Percentiles rank a stretch among this genome's conserved stretches.
Conservation (phyloP, 306 rosid species). For the Castanopsis chinensis region DNA sequence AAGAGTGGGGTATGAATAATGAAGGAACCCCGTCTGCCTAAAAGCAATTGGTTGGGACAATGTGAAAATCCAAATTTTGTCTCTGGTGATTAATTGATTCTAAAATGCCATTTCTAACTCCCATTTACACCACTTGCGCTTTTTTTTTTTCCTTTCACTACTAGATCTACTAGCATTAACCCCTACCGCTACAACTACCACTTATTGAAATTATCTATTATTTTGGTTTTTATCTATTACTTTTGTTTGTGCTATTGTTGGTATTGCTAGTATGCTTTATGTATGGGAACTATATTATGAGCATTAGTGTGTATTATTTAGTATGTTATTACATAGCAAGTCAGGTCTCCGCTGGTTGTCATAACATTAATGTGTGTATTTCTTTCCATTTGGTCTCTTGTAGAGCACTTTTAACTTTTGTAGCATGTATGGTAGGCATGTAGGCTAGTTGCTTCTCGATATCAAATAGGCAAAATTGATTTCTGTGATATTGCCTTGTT, state of each 20-base stretch:
- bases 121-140: conserved; percentile 44
- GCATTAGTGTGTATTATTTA: neutral
- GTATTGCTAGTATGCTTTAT: neutral
- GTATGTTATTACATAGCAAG: neutral
- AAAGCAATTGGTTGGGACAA: conserved; percentile 67
- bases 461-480: conserved; percentile 8
- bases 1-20: conserved; percentile 82
- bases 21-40: conserved; percentile 71
- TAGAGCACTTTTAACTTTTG: neutral
- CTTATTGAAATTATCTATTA: neutral
- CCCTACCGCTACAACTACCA: conserved; percentile 8
- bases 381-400: neutral
- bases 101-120: conserved; percentile 67
- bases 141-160: conserved; percentile 2
- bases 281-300: neutral
- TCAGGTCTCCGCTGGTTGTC: neutral
- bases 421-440: neutral
- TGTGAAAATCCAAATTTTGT: conserved; percentile 88
- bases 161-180: conserved; percentile 15
- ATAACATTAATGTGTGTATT: neutral
- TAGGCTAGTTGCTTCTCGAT: neutral
- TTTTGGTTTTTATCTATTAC: no score
- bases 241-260: neutral
- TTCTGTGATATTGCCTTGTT: neutral
- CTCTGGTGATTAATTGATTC: conserved; percentile 91